These are phyloP conservation scores for Pisolithus microcarpus DNA, from an alignment of 768 basidiomycete species.

Conservation along the genomic window DNA sequence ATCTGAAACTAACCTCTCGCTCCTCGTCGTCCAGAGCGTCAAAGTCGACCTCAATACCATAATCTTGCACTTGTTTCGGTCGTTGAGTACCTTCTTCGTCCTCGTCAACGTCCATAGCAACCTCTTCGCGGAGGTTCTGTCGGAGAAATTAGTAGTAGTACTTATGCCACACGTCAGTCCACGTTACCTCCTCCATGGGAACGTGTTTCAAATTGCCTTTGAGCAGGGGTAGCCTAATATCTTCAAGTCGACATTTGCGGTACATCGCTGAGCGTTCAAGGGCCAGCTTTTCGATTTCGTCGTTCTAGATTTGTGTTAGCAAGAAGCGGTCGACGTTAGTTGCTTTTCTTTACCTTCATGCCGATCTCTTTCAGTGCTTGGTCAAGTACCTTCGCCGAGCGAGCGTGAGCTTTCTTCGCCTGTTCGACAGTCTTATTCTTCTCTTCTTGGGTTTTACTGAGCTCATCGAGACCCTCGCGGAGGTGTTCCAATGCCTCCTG, in stretches of 20 bases:
- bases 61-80: conserved; percentile 66
- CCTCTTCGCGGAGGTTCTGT: conserved; percentile 75
- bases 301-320: conserved; percentile 43
- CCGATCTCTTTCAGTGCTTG: conserved; percentile 88
- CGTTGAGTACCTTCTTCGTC: conserved; percentile 77
- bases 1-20: conserved; percentile 42
- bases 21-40: conserved; percentile 67
- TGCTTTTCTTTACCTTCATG: conserved; percentile 45
- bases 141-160: conserved; percentile 5
- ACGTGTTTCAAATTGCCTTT: conserved; percentile 77
- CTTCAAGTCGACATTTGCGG: conserved; percentile 89
- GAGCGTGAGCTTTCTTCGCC: conserved; percentile 61
- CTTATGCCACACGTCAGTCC: neutral
- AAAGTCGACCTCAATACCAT: conserved; percentile 89
- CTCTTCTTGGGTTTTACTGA: conserved; percentile 64
- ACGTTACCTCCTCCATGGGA: conserved; percentile 86
- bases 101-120: conserved; percentile 89
- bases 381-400: conserved; percentile 72
- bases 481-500: conserved; percentile 50
- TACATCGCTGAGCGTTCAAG: conserved; percentile 83
- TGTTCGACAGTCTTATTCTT: conserved; percentile 69
- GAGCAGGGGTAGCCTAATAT: conserved; percentile 73
- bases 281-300: conserved; percentile 84
- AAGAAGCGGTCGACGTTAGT: too few relatives aligned
- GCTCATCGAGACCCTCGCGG: conserved; percentile 51